phyloP scores from a whole-genome alignment of 2,329 filamentous ascomycete species.

The Talaromyces sp. region DNA sequence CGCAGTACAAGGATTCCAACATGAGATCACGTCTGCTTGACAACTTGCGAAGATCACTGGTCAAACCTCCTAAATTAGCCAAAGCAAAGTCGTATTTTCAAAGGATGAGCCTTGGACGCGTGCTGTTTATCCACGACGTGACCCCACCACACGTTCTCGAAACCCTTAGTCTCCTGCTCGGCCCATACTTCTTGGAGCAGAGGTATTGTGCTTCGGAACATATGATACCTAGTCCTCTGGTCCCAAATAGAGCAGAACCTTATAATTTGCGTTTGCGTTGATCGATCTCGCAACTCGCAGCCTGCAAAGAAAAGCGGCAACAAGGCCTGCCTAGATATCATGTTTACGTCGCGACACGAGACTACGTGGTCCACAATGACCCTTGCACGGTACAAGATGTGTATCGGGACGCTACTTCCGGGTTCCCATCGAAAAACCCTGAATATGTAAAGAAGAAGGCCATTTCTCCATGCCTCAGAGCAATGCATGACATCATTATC shows the following conservation, averaged over 20 bases:
- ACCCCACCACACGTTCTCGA: slow-evolving; percentile 1
- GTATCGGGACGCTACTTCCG: neutral
- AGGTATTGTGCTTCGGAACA: no score
- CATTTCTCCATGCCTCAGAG: slow-evolving; percentile 1
- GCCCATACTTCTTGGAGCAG: slow-evolving; percentile 1
- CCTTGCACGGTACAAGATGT: neutral
- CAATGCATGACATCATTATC: neutral
- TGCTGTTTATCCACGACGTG: neutral
- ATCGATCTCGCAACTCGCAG: neutral
- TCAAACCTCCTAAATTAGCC: neutral
- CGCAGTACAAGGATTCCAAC: no score
- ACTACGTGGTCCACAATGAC: no score
- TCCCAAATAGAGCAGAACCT: neutral
- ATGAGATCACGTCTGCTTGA: neutral
- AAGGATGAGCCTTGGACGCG: neutral
- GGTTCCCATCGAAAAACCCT: neutral
- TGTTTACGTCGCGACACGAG: no score
- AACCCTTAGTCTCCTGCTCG: neutral
- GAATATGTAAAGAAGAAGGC: neutral
- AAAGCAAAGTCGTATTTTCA: neutral
- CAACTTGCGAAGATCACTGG: neutral
- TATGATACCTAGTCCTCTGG: neutral
- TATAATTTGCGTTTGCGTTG: neutral
- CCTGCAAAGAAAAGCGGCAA: slow-evolving; percentile 1
- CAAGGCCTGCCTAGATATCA: neutral